Conservation (phyloP, 805 yeast genomes). For the Candida dendrica region DNA sequence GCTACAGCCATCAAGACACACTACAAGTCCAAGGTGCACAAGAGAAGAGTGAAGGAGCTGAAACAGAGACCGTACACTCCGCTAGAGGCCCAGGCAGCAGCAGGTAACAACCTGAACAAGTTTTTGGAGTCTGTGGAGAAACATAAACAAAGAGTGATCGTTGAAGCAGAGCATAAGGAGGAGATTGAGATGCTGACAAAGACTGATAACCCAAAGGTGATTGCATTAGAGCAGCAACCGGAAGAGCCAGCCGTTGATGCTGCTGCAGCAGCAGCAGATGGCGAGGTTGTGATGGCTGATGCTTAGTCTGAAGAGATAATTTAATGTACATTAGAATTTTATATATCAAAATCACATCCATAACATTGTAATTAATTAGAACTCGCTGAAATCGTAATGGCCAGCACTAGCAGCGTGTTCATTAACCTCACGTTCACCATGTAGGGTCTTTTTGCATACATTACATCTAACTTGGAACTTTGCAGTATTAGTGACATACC, state of each 20-base stretch:
- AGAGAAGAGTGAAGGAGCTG: conserved; percentile 74
- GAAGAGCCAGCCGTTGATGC: too few species aligned
- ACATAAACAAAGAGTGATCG: conserved; percentile 44
- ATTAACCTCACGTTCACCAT: conserved; percentile 60
- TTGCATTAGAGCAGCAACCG: conserved; percentile 17
- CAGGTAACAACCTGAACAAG: conserved; percentile 67
- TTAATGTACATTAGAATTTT: background rate
- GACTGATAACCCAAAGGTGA: conserved; percentile 20
- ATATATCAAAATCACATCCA: background rate
- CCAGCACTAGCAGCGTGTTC: conserved; percentile 58
- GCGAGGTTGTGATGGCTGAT: conserved; percentile 4
- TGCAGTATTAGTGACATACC: conserved; percentile 61
- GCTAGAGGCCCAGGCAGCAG: conserved; percentile 86
- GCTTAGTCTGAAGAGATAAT: background rate
- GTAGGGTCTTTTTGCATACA: conserved; percentile 41
- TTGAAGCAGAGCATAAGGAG: conserved; percentile 39
- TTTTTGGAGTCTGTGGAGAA: conserved; percentile 58
- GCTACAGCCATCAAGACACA: conserved; percentile 69
- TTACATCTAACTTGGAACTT: conserved; percentile 52
- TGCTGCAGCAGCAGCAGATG: conserved; percentile 3
- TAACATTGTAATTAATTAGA: too few species aligned
- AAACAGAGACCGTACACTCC: conserved; percentile 77
- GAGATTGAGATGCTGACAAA: conserved; percentile 22
- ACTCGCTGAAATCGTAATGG: conserved; percentile 54
- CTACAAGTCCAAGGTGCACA: conserved; percentile 70